Conservation (phyloP, 73 alveolate genomes). For the Paramecium primaurelia region DNA sequence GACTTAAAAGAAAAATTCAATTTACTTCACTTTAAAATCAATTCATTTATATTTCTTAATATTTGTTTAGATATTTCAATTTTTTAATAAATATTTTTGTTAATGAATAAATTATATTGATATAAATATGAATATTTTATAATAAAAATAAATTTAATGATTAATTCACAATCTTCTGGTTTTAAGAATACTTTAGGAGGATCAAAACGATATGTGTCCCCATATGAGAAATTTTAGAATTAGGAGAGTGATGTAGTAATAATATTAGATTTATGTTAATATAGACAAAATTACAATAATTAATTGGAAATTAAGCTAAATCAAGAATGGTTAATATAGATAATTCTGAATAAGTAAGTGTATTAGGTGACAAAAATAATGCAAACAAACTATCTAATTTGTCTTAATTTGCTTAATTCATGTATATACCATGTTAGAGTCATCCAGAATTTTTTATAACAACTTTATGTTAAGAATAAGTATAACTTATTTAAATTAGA, state of each 20-base stretch:
- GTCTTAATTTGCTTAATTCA: background rate
- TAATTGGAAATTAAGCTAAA: background rate
- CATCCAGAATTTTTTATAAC: slow-evolving; percentile 12
- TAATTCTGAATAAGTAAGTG: background rate
- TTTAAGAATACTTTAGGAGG: background rate
- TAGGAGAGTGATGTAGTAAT: background rate
- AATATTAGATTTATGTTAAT: background rate
- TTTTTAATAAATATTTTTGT: no score
- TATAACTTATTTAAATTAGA: background rate
- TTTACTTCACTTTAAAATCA: no score
- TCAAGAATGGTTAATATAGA: background rate
- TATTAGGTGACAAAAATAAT: background rate
- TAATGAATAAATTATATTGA: background rate
- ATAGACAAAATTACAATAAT: background rate
- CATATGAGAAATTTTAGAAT: background rate
- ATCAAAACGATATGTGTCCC: background rate
- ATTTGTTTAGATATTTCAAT: no score
- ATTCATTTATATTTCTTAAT: no score
- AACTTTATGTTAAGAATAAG: background rate
- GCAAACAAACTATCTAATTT: background rate
- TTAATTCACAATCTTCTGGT: background rate
- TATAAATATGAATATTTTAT: background rate
- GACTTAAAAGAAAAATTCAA: no score
- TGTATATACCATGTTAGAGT: background rate
- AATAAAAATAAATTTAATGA: background rate